Base-by-base conservation (phyloP, 2,329 filamentous ascomycete genomes). In the Periconia digitata region DNA sequence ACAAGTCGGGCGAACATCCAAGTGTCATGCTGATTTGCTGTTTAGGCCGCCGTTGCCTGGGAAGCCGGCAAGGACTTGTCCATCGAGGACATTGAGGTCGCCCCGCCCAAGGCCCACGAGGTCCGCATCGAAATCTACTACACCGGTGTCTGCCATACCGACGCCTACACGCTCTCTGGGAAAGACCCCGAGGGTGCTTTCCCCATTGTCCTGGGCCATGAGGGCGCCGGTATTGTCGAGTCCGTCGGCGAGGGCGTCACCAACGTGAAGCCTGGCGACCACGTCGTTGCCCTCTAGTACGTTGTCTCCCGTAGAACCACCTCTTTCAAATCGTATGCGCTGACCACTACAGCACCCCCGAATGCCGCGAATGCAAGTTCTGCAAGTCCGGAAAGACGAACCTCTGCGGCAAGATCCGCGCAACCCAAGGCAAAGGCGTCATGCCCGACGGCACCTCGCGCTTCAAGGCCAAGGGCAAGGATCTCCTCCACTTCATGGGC, bases 381-480 rank as follows among this genome's bases (percentile, higher is more conserved):
- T 99, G 94, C 87, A 94, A 90, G 76, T 97, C 92, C 36, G 94
- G 92, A 78, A 99, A 99, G 86, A 97, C 92, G 67, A 96, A 97
- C 78, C 87, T 97, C 50, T 97, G 92, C 78, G 94, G 94, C 74
- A 97, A 97, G 85, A 99, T 99, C 75, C 87, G 94, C 66, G 90
- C 90, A 39, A 97, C 94, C 38, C 94, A 99, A 78, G 94, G 94
- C 65, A 88, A 86, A 75, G 94, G 94, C 69, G 84, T 96, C 62
- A 96, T 99, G 92, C 94, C 94, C 49, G 94, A 99, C 74, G 92
- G 92, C 65, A 97, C 92, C 59, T 87, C 88, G 49, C 89, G 94
- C 66, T 96, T 97, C 85, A 90, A 84, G 76, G 91, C 87, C 82
- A 94, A 92, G 75, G 94, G 94, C 74, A 87, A 96, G 78, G 89